Percentiles rank a stretch among this genome's conserved stretches.
phyloP scores from a whole-genome alignment of 176 grass and related monocot species.

The Oryza officinalis region DNA sequence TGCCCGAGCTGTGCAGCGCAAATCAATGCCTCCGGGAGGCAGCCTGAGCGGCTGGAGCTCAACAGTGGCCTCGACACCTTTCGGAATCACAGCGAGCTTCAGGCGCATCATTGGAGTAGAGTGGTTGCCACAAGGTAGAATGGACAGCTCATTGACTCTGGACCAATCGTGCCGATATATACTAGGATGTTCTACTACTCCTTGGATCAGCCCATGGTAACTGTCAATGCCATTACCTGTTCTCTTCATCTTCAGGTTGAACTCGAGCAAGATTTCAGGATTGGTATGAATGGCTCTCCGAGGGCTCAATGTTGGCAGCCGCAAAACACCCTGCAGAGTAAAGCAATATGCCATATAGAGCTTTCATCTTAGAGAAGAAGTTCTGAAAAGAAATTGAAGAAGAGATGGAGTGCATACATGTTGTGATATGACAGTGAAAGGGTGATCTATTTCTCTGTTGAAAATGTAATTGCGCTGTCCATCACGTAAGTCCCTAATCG shows the following conservation, averaged over 20 bases:
- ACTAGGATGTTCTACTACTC: conserved; percentile 7
- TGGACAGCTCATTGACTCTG: conserved; percentile 2
- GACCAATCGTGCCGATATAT: neutral
- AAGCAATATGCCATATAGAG: neutral
- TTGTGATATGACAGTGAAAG: neutral
- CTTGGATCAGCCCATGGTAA: conserved; percentile 21
- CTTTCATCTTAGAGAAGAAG: neutral
- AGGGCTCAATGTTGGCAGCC: conserved; percentile 8
- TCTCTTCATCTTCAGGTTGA: conserved; percentile 16
- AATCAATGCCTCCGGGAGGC: neutral
- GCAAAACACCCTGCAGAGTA: conserved; percentile 20
- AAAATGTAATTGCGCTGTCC: conserved; percentile 9
- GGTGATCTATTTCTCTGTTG: neutral
- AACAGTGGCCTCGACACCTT: neutral
- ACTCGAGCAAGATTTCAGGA: conserved; percentile 7
- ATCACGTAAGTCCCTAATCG: neutral
- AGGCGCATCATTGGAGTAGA: neutral
- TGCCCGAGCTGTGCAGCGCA: neutral
- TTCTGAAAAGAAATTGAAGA: neutral
- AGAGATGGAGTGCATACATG: neutral
- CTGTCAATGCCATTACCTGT: neutral
- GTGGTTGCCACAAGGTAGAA: neutral
- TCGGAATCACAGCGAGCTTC: neutral
- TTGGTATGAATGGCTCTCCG: conserved; percentile 1
- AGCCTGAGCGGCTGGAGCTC: neutral